These are phyloP conservation scores for Alternaria gaisen DNA, from an alignment of 2,329 filamentous ascomycete genomes.

Conservation along the genomic window DNA sequence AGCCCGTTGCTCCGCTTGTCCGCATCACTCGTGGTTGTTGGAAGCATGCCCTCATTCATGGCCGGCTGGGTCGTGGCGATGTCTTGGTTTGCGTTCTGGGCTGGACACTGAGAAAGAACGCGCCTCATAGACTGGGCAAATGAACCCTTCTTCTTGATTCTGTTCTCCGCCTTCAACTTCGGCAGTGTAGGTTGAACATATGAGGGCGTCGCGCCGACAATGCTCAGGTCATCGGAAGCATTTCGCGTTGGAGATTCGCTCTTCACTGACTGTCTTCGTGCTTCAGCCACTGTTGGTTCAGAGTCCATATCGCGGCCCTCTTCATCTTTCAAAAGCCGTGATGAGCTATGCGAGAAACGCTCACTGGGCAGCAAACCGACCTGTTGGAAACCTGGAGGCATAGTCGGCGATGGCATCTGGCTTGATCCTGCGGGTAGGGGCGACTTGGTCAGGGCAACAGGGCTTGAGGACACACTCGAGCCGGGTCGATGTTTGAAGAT, in stretches of 20 bases:
- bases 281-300: neutral
- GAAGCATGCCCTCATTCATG: neutral
- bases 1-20: neutral
- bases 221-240: neutral
- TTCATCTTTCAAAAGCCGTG: neutral
- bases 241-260: neutral
- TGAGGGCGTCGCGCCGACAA: neutral
- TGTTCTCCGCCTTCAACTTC: neutral
- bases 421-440: neutral
- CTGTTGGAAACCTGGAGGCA: slow-evolving; percentile 17
- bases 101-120: neutral
- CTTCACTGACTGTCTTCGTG: accelerated
- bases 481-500: slow-evolving; percentile 16
- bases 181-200: neutral
- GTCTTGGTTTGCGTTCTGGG: neutral
- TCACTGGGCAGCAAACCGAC: slow-evolving; percentile 19
- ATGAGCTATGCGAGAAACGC: neutral
- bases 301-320: neutral
- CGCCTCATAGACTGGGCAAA: neutral
- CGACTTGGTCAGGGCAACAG: neutral
- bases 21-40: neutral
- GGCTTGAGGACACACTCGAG: neutral
- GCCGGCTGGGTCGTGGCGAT: neutral
- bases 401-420: slow-evolving; percentile 7
- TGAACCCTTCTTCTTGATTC: neutral